These are phyloP conservation scores for Papiliotrema terrestris DNA, from an alignment of 1,284 basidiomycete species.

Conservation along the genomic window DNA sequence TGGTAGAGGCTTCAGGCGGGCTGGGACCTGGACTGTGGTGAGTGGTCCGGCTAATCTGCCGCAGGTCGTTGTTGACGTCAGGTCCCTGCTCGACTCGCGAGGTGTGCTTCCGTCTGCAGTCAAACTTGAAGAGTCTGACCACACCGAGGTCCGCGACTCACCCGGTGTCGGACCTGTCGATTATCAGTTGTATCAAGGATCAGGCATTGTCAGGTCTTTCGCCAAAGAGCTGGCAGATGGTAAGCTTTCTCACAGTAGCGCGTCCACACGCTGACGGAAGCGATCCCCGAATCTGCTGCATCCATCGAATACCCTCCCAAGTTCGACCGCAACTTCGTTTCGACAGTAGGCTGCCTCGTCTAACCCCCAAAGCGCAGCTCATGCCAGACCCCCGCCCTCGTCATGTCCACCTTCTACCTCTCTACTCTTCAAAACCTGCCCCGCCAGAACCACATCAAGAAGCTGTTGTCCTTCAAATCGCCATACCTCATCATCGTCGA, in stretches of 20 bases:
- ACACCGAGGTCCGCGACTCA: neutral
- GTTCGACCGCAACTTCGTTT: slow-evolving; percentile 20
- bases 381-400: slow-evolving; percentile 55
- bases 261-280: slow-evolving; percentile 1
- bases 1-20: slow-evolving; percentile 49
- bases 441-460: slow-evolving; percentile 44
- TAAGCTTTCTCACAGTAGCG: neutral
- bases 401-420: slow-evolving; percentile 80
- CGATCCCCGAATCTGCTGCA: slow-evolving; percentile 6
- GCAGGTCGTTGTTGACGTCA: too few relatives aligned
- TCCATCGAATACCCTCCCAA: slow-evolving; percentile 1
- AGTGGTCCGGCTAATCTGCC: slow-evolving; percentile 12
- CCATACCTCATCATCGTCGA: slow-evolving; percentile 76
- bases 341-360: slow-evolving; percentile 3
- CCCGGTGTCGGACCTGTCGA: slow-evolving; percentile 1
- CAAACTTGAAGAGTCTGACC: neutral
- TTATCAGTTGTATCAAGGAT: slow-evolving; percentile 2
- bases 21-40: slow-evolving; percentile 51
- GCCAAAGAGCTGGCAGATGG: neutral
- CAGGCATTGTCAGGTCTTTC: slow-evolving; percentile 1
- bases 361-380: slow-evolving; percentile 2
- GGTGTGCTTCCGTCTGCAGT: slow-evolving; percentile 3
- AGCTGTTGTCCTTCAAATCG: slow-evolving; percentile 18
- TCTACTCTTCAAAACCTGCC: slow-evolving; percentile 63
- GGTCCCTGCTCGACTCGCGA: slow-evolving; percentile 13